Base-by-base conservation (phyloP, 2,329 filamentous ascomycete genomes). In the Fusarium humuli region DNA sequence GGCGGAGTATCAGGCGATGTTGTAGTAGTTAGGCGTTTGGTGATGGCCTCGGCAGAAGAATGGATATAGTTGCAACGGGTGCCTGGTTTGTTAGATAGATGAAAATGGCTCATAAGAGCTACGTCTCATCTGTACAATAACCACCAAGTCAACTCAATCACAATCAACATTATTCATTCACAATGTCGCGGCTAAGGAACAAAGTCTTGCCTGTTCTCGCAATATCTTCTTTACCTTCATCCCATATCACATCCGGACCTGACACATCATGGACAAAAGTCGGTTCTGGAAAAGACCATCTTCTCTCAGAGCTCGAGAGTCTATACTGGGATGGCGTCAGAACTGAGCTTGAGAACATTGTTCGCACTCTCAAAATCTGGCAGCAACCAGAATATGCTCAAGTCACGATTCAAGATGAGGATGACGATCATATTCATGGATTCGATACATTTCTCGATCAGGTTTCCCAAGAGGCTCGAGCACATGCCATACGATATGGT, bases 321-420 rank as follows among this genome's bases (percentile, higher is more conserved):
- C 22, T 73, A 6, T 73, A 73, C 46, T 73, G 71, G 71, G 67
- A 73, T 32, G 70, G 71, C 2, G 68, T 73, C 47, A 67, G 67
- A 16, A 59, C 58, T 1, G 71, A 73, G 47, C 70, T 73, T 20
- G 70, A 73, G 45, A 73, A 73, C 42, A 73, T 73, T 23, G 49
- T 73, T n/a, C 68, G 68, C 3, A 73, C 71, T 5, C 68, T 73
- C 20, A 71, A 63, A 47, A 54, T 34, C 8, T 73, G 71, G 71
- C 65, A 72, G 34, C 63, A 71, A 23, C 57, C 70, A 32, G 61
- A 73, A 20, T 61, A 49, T 23, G 20, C 58, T 0, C 46, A 65
- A 20, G 68, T 73, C 16, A 45, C 34, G 22, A 48, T 70, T 14
- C 29, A 55, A 10, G 71, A 73, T 8, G 71, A 73, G 27, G n/a